phyloP scores from a whole-genome alignment of 805 yeast genomes.

The Lipomyces japonicus region DNA sequence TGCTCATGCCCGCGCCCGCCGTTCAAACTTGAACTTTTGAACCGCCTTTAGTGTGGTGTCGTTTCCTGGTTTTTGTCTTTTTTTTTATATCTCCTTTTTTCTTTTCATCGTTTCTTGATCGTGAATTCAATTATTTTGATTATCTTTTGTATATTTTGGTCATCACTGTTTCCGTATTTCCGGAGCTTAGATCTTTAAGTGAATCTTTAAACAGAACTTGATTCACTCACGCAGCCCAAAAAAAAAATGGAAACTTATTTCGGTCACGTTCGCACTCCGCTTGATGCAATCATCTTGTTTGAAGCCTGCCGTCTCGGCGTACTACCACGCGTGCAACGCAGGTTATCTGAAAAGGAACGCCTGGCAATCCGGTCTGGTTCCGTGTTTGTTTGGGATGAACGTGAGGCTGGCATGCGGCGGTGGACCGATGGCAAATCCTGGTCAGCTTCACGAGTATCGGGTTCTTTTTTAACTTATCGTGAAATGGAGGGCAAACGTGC shows the following conservation, averaged over 20 bases:
- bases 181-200: too few relatives aligned
- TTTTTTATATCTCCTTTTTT: too few relatives aligned
- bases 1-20: too few relatives aligned
- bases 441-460: constrained; percentile 68
- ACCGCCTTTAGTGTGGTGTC: too few relatives aligned
- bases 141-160: too few relatives aligned
- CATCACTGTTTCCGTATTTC: too few relatives aligned
- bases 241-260: constrained; percentile 63
- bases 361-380: constrained; percentile 53
- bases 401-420: constrained; percentile 64
- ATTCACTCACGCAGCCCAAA: too few relatives aligned
- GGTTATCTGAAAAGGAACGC: constrained; percentile 57
- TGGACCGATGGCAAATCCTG: constrained; percentile 78
- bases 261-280: constrained; percentile 55
- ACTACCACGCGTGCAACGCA: constrained; percentile 55
- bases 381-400: constrained; percentile 69
- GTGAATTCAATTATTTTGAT: too few relatives aligned
- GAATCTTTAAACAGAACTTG: too few relatives aligned
- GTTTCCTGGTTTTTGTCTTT: too few relatives aligned
- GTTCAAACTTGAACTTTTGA: too few relatives aligned
- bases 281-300: constrained; percentile 60
- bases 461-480: constrained; percentile 57
- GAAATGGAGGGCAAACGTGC: constrained; percentile 48
- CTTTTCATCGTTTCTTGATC: too few relatives aligned
- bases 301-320: constrained; percentile 60